phyloP scores from a whole-genome alignment of 1,139 yeast genomes.

The Protomyces arabidopsidicola region DNA sequence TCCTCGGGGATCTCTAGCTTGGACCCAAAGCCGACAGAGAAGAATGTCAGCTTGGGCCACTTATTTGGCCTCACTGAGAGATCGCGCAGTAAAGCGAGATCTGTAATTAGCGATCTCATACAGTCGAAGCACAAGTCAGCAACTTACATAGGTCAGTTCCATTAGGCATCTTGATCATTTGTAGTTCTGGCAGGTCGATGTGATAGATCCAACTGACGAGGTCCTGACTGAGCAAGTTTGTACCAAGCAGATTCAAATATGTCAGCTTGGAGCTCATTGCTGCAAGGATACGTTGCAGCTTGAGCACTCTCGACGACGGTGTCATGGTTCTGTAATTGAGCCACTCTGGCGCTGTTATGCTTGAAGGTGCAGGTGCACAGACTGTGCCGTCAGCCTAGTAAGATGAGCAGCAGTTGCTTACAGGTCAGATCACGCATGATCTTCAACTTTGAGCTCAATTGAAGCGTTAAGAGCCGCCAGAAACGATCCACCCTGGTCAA shows the following conservation, averaged over 20 bases:
- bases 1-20: conserved; percentile 25
- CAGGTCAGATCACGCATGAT: conserved; percentile 22
- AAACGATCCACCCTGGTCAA: conserved; percentile 8
- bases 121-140: not conserved
- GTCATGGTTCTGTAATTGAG: conserved; percentile 3
- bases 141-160: not conserved
- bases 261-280: conserved; percentile 11
- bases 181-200: conserved; percentile 9
- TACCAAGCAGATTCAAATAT: conserved; percentile 20
- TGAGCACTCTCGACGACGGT: conserved; percentile 1
- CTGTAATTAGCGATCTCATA: conserved; percentile 7
- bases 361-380: conserved; percentile 24
- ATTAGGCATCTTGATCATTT: conserved; percentile 18
- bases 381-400: not conserved
- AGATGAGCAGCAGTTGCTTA: not conserved
- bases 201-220: conserved; percentile 15
- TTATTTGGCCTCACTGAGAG: conserved; percentile 7
- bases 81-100: conserved; percentile 13
- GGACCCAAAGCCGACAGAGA: conserved; percentile 24
- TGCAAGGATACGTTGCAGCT: conserved; percentile 3
- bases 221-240: conserved; percentile 18
- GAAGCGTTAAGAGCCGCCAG: conserved; percentile 5
- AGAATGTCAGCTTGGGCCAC: conserved; percentile 4
- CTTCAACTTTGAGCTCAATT: conserved; percentile 11
- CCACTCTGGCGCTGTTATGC: conserved; percentile 16